phyloP scores from a whole-genome alignment of 495 filamentous ascomycete genomes.

The Aspergillus diversus region DNA sequence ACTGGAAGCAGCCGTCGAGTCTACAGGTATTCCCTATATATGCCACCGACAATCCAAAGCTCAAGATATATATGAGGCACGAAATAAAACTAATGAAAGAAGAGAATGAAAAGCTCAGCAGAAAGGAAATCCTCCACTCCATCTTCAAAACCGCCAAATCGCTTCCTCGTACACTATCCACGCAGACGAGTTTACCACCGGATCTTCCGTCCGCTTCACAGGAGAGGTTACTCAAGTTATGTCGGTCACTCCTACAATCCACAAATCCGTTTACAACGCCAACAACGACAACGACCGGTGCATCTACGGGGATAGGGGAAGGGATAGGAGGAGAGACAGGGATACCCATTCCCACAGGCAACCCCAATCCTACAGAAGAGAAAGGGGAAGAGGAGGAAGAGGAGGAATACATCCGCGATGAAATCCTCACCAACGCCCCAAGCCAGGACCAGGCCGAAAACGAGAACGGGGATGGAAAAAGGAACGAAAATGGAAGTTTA shows the following conservation, averaged over 20 bases:
- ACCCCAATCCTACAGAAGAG: conserved; percentile 4
- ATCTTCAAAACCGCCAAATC: conserved; percentile 18
- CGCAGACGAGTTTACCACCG: conserved; percentile 9
- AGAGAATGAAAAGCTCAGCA: not conserved
- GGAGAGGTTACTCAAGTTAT: conserved; percentile 9
- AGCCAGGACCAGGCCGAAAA: not conserved
- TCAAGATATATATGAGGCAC: not conserved
- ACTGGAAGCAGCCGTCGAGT: conserved; percentile 1
- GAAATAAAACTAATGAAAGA: not conserved
- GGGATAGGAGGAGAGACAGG: not conserved
- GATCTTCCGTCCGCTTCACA: conserved; percentile 14
- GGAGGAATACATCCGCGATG: not conserved
- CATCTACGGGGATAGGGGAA: not conserved
- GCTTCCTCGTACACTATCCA: conserved; percentile 17
- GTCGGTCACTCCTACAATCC: not conserved
- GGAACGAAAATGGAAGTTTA: not conserved
- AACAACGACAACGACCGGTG: not conserved
- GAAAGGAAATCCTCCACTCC: conserved; percentile 1
- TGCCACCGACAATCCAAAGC: not conserved
- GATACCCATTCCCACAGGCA: not conserved
- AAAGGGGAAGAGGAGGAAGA: not conserved
- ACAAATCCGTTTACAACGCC: not conserved
- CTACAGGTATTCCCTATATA: not conserved
- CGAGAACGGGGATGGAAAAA: not conserved
- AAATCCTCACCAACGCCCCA: not conserved